These are phyloP conservation scores for Cyclocybe aegerita DNA, from an alignment of 768 basidiomycete species.

Conservation along the genomic window DNA sequence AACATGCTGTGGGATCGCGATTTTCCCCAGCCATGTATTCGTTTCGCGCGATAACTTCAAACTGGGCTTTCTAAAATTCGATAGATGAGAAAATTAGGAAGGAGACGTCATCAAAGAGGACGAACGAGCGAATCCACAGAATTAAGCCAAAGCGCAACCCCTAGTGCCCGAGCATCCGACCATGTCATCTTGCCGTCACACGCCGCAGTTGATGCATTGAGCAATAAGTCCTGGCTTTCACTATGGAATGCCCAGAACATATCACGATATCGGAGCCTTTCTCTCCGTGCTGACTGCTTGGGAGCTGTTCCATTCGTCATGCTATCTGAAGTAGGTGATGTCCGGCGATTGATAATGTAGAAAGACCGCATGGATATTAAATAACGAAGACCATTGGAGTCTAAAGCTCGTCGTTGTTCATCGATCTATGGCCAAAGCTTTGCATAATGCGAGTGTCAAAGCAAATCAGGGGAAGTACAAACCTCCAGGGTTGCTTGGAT, in stretches of 20 bases:
- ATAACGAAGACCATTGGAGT: constrained; percentile 91
- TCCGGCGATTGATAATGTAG: constrained; percentile 76
- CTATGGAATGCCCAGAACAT: constrained; percentile 98
- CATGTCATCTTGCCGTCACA: constrained; percentile 88
- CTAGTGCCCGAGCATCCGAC: constrained; percentile 84
- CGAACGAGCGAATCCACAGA: constrained; percentile 78
- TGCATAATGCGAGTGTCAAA: constrained; percentile 1
- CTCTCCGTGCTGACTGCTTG: constrained; percentile 57
- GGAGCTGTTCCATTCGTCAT: constrained; percentile 38
- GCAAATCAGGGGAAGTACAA: constrained; percentile 12
- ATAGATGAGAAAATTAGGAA: neutral
- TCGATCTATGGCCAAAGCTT: constrained; percentile 58
- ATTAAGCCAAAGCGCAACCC: constrained; percentile 85
- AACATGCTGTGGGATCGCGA: constrained; percentile 87
- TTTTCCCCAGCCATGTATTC: constrained; percentile 87
- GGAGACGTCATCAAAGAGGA: constrained; percentile 3
- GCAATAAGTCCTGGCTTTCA: constrained; percentile 84
- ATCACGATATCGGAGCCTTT: constrained; percentile 88
- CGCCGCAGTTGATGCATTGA: constrained; percentile 66
- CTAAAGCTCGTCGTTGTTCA: constrained; percentile 86
- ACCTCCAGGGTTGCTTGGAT: constrained; percentile 89
- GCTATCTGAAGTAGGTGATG: constrained; percentile 43
- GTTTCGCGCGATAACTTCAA: constrained; percentile 89
- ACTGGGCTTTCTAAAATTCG: constrained; percentile 62
- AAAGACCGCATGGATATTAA: constrained; percentile 91